Evolutionary conservation across 1,139 yeast genomes (phyloP).

Genomic region (Yamadazyma taylorii): DNA sequence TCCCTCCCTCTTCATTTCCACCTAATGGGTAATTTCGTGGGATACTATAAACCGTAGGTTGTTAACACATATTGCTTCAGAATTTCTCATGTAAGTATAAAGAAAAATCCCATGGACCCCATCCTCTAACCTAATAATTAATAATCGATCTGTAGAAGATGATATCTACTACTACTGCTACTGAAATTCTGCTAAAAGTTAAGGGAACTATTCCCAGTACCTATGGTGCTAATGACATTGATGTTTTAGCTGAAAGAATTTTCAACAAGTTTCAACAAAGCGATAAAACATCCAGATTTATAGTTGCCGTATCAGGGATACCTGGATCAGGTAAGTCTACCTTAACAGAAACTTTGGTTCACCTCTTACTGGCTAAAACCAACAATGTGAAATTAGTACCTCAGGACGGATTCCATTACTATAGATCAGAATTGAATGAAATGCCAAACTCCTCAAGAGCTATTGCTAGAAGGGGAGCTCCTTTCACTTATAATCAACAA

Average conservation of each 20-base stretch:
- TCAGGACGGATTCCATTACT: slow-evolving; percentile 83
- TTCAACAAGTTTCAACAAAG: not conserved
- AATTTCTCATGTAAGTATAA: no score
- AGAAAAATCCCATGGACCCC: no score
- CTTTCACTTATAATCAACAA: slow-evolving; percentile 74
- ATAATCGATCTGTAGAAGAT: no score
- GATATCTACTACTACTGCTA: no score
- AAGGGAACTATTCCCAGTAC: slow-evolving; percentile 1
- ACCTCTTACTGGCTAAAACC: not conserved
- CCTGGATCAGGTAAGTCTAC: slow-evolving; percentile 87
- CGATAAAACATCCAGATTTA: slow-evolving; percentile 26
- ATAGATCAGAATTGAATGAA: slow-evolving; percentile 51
- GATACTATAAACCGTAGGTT: no score
- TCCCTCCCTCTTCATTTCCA: no score
- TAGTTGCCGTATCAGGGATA: slow-evolving; percentile 64
- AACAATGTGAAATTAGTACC: slow-evolving; percentile 26
- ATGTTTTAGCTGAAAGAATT: slow-evolving; percentile 1
- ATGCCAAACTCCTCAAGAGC: slow-evolving; percentile 60
- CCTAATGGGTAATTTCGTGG: no score
- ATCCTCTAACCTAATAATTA: no score
- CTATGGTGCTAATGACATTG: slow-evolving; percentile 5
- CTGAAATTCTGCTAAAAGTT: not conserved
- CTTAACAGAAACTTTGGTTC: slow-evolving; percentile 36
- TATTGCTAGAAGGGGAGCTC: slow-evolving; percentile 73
- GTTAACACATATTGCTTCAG: no score